Evolutionary conservation across 2,329 filamentous ascomycete genomes (phyloP).

Genomic region (Pseudocercospora cruenta): DNA sequence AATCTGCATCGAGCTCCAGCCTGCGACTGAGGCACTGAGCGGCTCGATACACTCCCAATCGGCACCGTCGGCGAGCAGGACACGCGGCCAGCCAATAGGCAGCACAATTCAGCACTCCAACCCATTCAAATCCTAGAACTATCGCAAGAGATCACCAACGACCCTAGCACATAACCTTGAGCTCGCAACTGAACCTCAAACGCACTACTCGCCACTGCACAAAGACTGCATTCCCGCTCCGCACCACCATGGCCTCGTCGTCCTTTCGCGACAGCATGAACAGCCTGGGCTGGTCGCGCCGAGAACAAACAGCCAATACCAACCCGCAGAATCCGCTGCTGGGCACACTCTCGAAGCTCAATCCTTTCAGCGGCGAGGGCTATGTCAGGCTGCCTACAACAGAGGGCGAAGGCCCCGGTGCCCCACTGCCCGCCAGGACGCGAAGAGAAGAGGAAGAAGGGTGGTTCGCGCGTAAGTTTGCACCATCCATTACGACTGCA

Average conservation of each 20-base stretch:
- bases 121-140: slow-evolving; percentile 16
- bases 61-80: slow-evolving; percentile 22
- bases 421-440: slow-evolving; percentile 80
- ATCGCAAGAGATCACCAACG: slow-evolving; percentile 5
- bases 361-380: slow-evolving; percentile 83
- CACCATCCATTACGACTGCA: slow-evolving; percentile 17
- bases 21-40: slow-evolving; percentile 12
- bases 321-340: slow-evolving; percentile 77
- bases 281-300: slow-evolving; percentile 90
- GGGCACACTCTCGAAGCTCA: slow-evolving; percentile 79
- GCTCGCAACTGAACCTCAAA: slow-evolving; percentile 25
- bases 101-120: slow-evolving; percentile 28
- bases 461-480: slow-evolving; percentile 87
- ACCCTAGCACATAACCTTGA: slow-evolving; percentile 21
- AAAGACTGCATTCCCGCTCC: slow-evolving; percentile 19
- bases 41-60: slow-evolving; percentile 25
- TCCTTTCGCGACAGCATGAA: slow-evolving; percentile 94
- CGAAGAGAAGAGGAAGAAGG: slow-evolving; percentile 93
- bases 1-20: slow-evolving; percentile 14
- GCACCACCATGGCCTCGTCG: slow-evolving; percentile 72
- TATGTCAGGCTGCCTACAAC: slow-evolving; percentile 89
- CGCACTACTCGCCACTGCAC: slow-evolving; percentile 24
- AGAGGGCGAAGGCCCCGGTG: slow-evolving; percentile 73
- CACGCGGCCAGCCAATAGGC: slow-evolving; percentile 33
- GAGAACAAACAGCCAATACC: slow-evolving; percentile 76